Base-by-base conservation (phyloP, 1,139 yeast species). In the Yamadazyma dushanensis region DNA sequence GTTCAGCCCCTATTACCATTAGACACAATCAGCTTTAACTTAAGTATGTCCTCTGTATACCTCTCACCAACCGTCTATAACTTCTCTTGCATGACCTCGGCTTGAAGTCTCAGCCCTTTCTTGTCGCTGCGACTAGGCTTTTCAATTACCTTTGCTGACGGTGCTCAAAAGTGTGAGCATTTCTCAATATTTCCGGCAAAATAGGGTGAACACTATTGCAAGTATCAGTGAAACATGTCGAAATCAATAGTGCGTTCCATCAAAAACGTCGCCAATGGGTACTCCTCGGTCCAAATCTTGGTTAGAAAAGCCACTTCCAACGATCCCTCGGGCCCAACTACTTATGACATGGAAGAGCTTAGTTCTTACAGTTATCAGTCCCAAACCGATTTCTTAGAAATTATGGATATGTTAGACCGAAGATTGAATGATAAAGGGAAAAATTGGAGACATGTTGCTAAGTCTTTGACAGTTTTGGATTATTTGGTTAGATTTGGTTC, bases 361-460 rank as follows among this genome's bases (percentile, higher is more conserved):
- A 83, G 96, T 8, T 74, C 78, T 39, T 70, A 76, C 49, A 85
- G 97, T 2, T 84, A 78, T 56, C 84, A 81, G 47, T 70, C 70
- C 8, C 76, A 74, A 46, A 80, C 86, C 6, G 96, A 88, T 49
- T 81, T 90, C 49, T 74, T 88, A 54, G 96, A 90, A 53, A 80
- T 92, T 32, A 86, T 92, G 96, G 97, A 92, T 56, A 89, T 94
- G 88, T 63, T 92, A 36, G 98, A 90, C 63, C 81, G 90, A 50
- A 76, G 99, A 47, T 70, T 94, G 50, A 92, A 92, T 56, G 98
- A 92, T 56, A 90, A 90, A 68, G 98, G 98, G 41, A 92, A 90
- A 60, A 87, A 92, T 63, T 92, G 98, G 98, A 78, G 97, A 48
- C 99, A 92, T 61, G 92, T 92, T 30, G 92, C 95, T 46, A 94